These are phyloP conservation scores for Diaporthe capsici DNA, from an alignment of 2,329 filamentous ascomycete genomes.

Conservation along the genomic window DNA sequence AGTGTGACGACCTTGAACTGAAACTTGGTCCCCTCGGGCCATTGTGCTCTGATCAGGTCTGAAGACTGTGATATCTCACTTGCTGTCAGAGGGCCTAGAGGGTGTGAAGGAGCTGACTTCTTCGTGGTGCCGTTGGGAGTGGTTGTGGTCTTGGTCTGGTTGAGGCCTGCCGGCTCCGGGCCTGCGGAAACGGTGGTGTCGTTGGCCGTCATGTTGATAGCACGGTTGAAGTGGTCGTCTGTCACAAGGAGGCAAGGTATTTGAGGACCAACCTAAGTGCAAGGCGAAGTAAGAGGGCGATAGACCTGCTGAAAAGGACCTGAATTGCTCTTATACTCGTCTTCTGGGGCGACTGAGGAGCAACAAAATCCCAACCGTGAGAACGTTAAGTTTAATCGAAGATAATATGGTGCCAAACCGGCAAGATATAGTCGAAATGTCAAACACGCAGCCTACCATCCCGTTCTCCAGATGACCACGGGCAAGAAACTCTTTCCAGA, in stretches of 20 bases:
- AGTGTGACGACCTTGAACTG: slow-evolving; percentile 76
- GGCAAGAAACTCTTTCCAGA: not conserved
- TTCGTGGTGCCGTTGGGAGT: slow-evolving; percentile 12
- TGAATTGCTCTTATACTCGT: not conserved
- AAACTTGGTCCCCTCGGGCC: slow-evolving; percentile 68
- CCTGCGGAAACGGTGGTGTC: slow-evolving; percentile 5
- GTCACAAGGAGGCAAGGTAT: not conserved
- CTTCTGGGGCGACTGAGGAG: not conserved
- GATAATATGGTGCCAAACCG: not conserved
- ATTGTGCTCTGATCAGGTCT: slow-evolving; percentile 63
- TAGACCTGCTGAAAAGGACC: not conserved
- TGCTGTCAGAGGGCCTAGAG: slow-evolving; percentile 71
- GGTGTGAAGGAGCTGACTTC: slow-evolving; percentile 56
- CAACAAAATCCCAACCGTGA: not conserved
- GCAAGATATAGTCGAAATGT: slow-evolving; percentile 12
- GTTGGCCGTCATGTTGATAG: slow-evolving; percentile 37
- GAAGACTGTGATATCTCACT: slow-evolving; percentile 68
- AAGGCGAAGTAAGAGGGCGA: too few species aligned
- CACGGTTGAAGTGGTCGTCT: not conserved
- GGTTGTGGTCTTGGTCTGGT: slow-evolving; percentile 22
- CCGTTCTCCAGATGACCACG: not conserved
- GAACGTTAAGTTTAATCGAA: not conserved
- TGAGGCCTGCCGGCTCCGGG: not conserved
- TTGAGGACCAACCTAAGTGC: too few species aligned
- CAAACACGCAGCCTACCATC: not conserved